These are phyloP conservation scores for Akanthomyces uredinophilus DNA, from an alignment of 2,329 filamentous ascomycete species.

Conservation along the genomic window DNA sequence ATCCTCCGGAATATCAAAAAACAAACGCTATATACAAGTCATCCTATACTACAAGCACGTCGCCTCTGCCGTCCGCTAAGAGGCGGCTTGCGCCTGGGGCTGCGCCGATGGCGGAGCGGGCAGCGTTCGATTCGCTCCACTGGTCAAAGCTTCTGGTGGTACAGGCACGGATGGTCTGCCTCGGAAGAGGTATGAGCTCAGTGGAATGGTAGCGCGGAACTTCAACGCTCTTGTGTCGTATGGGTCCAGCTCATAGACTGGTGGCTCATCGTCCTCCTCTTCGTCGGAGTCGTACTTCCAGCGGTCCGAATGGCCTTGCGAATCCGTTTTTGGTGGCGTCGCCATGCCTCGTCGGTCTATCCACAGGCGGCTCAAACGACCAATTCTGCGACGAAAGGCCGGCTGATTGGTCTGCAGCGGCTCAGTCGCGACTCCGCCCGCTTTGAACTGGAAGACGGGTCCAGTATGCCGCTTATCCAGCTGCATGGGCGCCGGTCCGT, in stretches of 20 bases:
- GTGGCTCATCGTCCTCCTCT: conserved; percentile 68
- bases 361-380: conserved; percentile 78
- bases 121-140: conserved; percentile 17
- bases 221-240: conserved; percentile 55
- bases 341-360: conserved; percentile 74
- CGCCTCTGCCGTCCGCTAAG: conserved; percentile 5
- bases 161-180: conserved; percentile 29
- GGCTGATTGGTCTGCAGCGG: conserved; percentile 43
- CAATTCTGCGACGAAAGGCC: conserved; percentile 77
- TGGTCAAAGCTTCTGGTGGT: conserved; percentile 21
- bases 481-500: conserved; percentile 39
- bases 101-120: conserved; percentile 19
- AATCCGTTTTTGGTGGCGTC: conserved; percentile 42
- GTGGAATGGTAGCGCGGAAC: conserved; percentile 55
- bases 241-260: conserved; percentile 71
- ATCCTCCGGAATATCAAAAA: conserved; percentile 3
- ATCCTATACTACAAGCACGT: conserved; percentile 16
- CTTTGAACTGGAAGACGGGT: conserved; percentile 44
- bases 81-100: conserved; percentile 19
- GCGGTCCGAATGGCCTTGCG: conserved; percentile 51
- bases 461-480: conserved; percentile 27
- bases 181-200: conserved; percentile 39
- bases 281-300: conserved; percentile 89
- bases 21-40: conserved; percentile 13
- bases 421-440: conserved; percentile 33